Evolutionary conservation across 176 grass and related monocot genomes (phyloP).

Genomic region (Aegilops umbellulata): DNA sequence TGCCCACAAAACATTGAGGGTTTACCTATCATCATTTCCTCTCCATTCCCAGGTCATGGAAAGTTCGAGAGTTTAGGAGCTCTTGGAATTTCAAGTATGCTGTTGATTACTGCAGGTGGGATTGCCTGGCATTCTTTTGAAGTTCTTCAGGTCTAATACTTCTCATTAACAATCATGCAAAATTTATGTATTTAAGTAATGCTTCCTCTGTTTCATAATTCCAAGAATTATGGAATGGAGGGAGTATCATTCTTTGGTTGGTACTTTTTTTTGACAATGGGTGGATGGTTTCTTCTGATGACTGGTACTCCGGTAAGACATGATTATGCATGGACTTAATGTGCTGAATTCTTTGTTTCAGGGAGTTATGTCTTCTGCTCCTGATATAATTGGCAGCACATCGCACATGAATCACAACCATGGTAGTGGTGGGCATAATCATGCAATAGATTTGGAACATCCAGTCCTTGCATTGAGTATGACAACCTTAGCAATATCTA

Average conservation of each 20-base stretch:
- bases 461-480: constrained; percentile 80
- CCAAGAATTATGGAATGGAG: no score
- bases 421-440: constrained; percentile 56
- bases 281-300: constrained; percentile 12
- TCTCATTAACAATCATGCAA: constrained; percentile 19
- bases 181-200: background rate
- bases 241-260: background rate
- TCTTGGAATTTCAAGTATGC: constrained; percentile 94
- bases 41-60: constrained; percentile 69
- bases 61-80: constrained; percentile 90
- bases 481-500: constrained; percentile 78
- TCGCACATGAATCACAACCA: constrained; percentile 45
- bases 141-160: constrained; percentile 85
- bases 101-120: constrained; percentile 86
- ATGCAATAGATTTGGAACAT: constrained; percentile 96
- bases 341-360: constrained; percentile 40
- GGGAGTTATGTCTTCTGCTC: constrained; percentile 59
- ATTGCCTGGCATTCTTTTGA: constrained; percentile 99
- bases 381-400: constrained; percentile 53
- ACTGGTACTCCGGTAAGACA: background rate
- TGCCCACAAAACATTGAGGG: background rate
- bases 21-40: constrained; percentile 19
- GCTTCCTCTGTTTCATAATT: no score
- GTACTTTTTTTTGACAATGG: background rate
- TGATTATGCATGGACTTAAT: constrained; percentile 24